phyloP scores from a whole-genome alignment of 2,329 filamentous ascomycete genomes.

The Claviceps digitariae region DNA sequence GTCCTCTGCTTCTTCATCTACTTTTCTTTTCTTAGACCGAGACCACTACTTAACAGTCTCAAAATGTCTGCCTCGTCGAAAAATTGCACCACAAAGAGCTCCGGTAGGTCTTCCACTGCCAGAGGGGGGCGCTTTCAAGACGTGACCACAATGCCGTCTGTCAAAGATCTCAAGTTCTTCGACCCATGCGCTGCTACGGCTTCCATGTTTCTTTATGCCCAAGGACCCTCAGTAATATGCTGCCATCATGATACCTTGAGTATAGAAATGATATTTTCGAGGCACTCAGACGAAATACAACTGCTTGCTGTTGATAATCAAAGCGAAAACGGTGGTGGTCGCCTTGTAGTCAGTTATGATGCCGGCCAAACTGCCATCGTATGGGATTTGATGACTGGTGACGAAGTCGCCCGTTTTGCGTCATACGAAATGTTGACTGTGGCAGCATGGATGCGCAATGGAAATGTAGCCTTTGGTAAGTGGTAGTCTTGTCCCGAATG shows the following conservation, averaged over 20 bases:
- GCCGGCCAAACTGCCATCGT: constrained; percentile 82
- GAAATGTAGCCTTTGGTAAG: constrained; percentile 91
- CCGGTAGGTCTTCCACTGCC: constrained; percentile 39
- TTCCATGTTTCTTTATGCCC: constrained; percentile 77
- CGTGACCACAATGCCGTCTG: constrained; percentile 36
- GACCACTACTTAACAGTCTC: constrained; percentile 22
- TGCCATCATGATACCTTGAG: constrained; percentile 86
- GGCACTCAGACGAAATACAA: constrained; percentile 70
- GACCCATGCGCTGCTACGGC: constrained; percentile 85
- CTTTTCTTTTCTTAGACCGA: constrained; percentile 9
- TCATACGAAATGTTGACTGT: constrained; percentile 79
- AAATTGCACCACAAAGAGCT: constrained; percentile 46
- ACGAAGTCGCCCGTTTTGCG: constrained; percentile 81
- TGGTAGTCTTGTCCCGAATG: constrained; percentile 3
- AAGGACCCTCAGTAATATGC: constrained; percentile 71
- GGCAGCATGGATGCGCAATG: constrained; percentile 92
- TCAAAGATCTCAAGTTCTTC: constrained; percentile 44
- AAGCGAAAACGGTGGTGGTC: constrained; percentile 72
- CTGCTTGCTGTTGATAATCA: constrained; percentile 83
- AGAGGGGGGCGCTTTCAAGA: constrained; percentile 30
- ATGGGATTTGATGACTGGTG: constrained; percentile 88
- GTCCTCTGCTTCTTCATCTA: constrained; percentile 14
- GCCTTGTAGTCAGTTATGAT: constrained; percentile 88
- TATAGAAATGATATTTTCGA: constrained; percentile 73
- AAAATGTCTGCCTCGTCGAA: constrained; percentile 40